Evolutionary conservation across 345 rosid species (phyloP).

Genomic region (Streptanthus diversifolius): DNA sequence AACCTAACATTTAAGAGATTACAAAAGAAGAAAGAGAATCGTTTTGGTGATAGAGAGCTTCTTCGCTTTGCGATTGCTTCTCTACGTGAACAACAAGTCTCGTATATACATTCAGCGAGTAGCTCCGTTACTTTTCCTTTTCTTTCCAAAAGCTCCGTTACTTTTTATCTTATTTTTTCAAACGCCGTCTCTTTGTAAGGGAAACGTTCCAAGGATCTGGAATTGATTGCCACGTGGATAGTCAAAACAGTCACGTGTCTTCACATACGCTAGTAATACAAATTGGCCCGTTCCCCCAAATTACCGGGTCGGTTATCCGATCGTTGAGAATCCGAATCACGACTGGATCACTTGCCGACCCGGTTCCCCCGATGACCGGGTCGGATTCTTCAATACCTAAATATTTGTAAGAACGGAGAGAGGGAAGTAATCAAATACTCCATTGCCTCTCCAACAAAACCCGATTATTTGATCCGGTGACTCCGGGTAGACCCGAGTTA

Average conservation of each 20-base stretch:
- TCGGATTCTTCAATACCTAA: conserved; percentile 1
- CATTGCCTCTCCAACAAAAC: conserved; percentile 37
- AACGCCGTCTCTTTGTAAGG: conserved; percentile 5
- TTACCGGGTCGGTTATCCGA: conserved; percentile 3
- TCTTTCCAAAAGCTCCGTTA: background rate
- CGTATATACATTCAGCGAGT: background rate
- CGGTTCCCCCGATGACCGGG: background rate
- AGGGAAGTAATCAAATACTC: conserved; percentile 3
- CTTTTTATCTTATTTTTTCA: background rate
- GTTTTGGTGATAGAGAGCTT: background rate
- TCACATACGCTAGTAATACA: conserved; percentile 3
- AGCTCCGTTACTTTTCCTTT: conserved; percentile 20
- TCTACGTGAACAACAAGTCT: conserved; percentile 14
- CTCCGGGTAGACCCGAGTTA: conserved; percentile 17
- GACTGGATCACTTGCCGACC: background rate
- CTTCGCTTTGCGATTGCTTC: conserved; percentile 15
- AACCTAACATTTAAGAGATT: background rate
- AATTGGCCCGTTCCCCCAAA: background rate
- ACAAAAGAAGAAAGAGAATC: conserved; percentile 16
- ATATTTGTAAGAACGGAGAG: background rate
- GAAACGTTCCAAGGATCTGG: background rate
- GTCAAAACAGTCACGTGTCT: conserved; percentile 17
- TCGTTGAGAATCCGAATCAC: background rate
- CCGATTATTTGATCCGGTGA: conserved; percentile 14
- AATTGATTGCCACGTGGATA: conserved; percentile 8